Percentiles rank a stretch among this genome's conserved stretches.
phyloP scores from a whole-genome alignment of 768 basidiomycete genomes.

The Asterophora lycoperdoides region DNA sequence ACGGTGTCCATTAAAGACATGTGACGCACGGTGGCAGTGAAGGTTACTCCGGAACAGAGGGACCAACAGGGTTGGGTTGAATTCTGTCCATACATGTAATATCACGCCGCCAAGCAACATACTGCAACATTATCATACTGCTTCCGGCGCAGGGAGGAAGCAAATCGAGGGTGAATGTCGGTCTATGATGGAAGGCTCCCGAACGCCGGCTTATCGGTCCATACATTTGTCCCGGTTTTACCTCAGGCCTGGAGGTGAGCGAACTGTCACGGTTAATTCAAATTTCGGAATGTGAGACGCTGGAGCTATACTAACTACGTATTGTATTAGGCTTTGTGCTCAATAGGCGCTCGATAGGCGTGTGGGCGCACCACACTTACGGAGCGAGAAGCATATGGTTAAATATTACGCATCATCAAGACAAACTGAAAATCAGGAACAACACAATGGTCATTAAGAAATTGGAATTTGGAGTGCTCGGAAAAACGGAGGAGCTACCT shows the following conservation, averaged over 20 bases:
- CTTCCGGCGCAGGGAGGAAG: slow-evolving; percentile 10
- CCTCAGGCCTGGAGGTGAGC: slow-evolving; percentile 4
- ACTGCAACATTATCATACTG: slow-evolving; percentile 15
- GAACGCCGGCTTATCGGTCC: slow-evolving; percentile 10
- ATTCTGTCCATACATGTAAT: not conserved
- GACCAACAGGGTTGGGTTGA: slow-evolving; percentile 6
- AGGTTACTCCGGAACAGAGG: slow-evolving; percentile 30
- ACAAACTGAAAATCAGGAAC: slow-evolving; percentile 4
- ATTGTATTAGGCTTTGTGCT: too few species aligned
- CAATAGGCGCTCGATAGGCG: too few species aligned
- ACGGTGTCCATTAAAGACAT: slow-evolving; percentile 8
- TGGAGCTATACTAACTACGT: too few species aligned
- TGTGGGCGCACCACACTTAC: not conserved
- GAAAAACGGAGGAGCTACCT: not conserved
- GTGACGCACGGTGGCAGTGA: slow-evolving; percentile 32
- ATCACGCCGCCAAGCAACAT: slow-evolving; percentile 16
- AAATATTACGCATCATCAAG: not conserved
- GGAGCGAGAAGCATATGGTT: not conserved
- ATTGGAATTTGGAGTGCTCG: not conserved
- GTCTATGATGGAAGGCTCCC: slow-evolving; percentile 3
- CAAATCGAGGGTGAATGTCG: slow-evolving; percentile 5
- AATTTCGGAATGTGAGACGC: not conserved
- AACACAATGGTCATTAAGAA: not conserved
- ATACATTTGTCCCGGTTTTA: slow-evolving; percentile 8
- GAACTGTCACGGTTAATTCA: not conserved